A percentile compares a stretch with the other conserved stretches of the same genome.
These are phyloP conservation scores for Aspergillus neotritici DNA, from an alignment of 2,329 filamentous ascomycete genomes.

Conservation along the genomic window DNA sequence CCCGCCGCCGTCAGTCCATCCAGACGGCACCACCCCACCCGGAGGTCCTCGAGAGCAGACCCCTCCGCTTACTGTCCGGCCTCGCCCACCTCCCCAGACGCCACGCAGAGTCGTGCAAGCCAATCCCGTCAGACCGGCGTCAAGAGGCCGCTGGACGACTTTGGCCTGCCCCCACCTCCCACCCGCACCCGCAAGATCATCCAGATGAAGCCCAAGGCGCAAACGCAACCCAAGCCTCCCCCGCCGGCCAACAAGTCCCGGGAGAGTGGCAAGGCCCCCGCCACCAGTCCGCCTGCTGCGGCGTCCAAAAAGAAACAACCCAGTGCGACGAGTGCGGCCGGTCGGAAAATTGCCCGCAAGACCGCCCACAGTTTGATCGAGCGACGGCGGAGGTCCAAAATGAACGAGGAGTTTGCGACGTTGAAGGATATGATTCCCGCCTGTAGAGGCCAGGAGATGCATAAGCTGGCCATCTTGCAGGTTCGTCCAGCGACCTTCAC, in stretches of 20 bases:
- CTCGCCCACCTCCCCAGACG: constrained; percentile 31
- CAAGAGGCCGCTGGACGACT: constrained; percentile 46
- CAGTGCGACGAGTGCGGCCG: constrained; percentile 70
- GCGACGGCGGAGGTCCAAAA: constrained; percentile 81
- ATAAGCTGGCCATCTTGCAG: constrained; percentile 92
- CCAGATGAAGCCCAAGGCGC: constrained; percentile 76
- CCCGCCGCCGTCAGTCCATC: constrained; percentile 31
- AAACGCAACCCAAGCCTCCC: constrained; percentile 43
- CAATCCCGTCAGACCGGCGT: constrained; percentile 27
- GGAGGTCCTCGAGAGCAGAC: constrained; percentile 26
- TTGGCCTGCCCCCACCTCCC: constrained; percentile 83
- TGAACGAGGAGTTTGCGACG: constrained; percentile 96
- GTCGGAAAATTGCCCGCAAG: constrained; percentile 91
- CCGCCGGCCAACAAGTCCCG: constrained; percentile 21
- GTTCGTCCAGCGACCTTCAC: constrained; percentile 45
- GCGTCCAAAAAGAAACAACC: constrained; percentile 70
- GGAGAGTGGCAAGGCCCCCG: constrained; percentile 17
- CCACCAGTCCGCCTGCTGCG: constrained; percentile 21
- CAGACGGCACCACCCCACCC: constrained; percentile 17
- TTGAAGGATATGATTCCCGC: constrained; percentile 94
- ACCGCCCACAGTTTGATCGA: constrained; percentile 96
- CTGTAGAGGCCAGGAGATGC: constrained; percentile 91
- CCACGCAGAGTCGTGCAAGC: constrained; percentile 19
- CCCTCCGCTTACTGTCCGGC: constrained; percentile 25
- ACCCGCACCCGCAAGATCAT: constrained; percentile 94